Base-by-base conservation (phyloP, 2,329 filamentous ascomycete genomes). In the Epichloe scottii region DNA sequence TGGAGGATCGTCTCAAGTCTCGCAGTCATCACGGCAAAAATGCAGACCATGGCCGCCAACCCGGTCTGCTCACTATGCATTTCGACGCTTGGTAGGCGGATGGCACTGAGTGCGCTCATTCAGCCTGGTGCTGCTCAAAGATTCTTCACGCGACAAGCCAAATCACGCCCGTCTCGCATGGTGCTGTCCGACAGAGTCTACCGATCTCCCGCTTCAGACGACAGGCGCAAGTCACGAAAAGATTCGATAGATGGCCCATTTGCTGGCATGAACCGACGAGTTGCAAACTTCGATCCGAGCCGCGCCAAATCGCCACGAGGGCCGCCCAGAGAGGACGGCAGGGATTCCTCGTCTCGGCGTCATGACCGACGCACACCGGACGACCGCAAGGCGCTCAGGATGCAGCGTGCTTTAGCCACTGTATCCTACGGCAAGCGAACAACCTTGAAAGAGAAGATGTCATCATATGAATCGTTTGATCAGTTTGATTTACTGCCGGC, bases 341-440 rank as follows among this genome's bases (percentile, higher is more conserved):
- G 55, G 58, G 55, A 56, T 40, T 56, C 45, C 14, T 30, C 47
- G 12, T 21, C 59, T 48, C 53, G 60, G 35, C 64, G 64, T 48
- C 61, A 66, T 52, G 61, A 69, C 58, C 69, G 64, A 71, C 58
- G 58, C 48, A 55, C 56, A 39, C 58, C 53, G 44, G 65, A 68
- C 56, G 62, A 68, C 66, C 73, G 63, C 67, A 90, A 94, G 64
- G 90, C 91, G 4, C 74, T 97, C 66, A 95, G 94, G 71, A 97
- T 97, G 91, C 91, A 96, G 65, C 81, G 82, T 48, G 76, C 86
- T 2, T 72, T 97, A 56, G 73, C 87, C 2, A 79, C 83, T 3
- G 75, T 97, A 4, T 80, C 88, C 0, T 96, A 96, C 63, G 79
- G 79, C 38, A 78, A 81, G 58, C 76, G 81, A 50, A 67, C 68